Base-by-base conservation (phyloP, 768 basidiomycete species). In the Stropharia rugosoannulata region DNA sequence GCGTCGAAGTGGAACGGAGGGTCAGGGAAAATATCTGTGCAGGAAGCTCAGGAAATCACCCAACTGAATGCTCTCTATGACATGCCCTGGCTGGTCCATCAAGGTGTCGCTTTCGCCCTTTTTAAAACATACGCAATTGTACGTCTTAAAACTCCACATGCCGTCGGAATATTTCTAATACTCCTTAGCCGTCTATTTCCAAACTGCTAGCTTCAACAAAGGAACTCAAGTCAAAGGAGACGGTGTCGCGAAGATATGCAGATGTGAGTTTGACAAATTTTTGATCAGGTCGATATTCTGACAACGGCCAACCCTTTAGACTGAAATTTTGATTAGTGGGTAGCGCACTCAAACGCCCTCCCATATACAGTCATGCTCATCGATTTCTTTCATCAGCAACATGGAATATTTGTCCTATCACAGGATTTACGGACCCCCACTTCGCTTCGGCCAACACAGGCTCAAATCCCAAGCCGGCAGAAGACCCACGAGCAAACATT, bases 31-130 rank as follows among this genome's bases (percentile, higher is more conserved):
- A 66, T 82, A 42, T 79, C 76, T 1, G 71, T 75, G 0, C 74
- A 73, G 48, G 79, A 81, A 43, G 80, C 79, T 1, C 80, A 80
- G 64, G 64, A 71, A 32, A 70, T 82, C 25, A 59, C 77, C 18
- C 63, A 65, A 43, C 55, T 70, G 1, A 66, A 74, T 2, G 54
- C 59, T 4, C 51, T 64, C 12, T 80, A 74, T 53, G 81, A 82
- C 58, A 79, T 81, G 76, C 79, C 80, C 4, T 49, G 60, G 13
- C 52, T 83, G 2, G 45, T 75, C 51, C 69, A 25, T 18, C 16
- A 22, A 15, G 43, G 18, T 10, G 18, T 15, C 19, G 40, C n/a
- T 19, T 45, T 25, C 13, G 13, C 27, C 19, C 19, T 25, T 15
- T 25, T 52, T 35, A 19, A 43, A 18, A 52, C 41, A n/a, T 52